A percentile compares a stretch with the other conserved stretches of the same genome.
Conservation (phyloP, 257 asterid species). For the Rauvolfia tetraphylla region DNA sequence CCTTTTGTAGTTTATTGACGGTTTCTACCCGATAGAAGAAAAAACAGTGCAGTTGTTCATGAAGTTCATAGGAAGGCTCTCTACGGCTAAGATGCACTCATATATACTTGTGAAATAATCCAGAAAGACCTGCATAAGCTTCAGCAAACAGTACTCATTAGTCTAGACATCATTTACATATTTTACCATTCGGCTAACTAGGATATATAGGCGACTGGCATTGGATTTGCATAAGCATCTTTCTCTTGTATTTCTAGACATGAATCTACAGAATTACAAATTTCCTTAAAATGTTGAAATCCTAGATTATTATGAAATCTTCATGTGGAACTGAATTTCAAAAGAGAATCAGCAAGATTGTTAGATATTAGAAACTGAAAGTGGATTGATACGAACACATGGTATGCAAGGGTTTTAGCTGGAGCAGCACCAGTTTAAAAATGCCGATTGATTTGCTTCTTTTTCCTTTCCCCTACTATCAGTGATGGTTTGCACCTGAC, state of each 20-base stretch:
- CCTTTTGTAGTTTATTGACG: conserved; percentile 49
- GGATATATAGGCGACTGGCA: neutral
- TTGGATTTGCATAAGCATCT: neutral
- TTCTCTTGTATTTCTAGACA: neutral
- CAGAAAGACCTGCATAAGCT: conserved; percentile 53
- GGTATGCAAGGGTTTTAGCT: too few relatives aligned
- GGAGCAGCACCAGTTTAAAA: too few relatives aligned
- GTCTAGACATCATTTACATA: too few relatives aligned
- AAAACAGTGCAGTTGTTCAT: conserved; percentile 62
- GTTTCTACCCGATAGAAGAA: conserved; percentile 71
- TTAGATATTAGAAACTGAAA: too few relatives aligned
- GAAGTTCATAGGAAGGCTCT: conserved; percentile 48
- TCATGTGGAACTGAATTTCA: neutral
- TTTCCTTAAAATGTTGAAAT: too few relatives aligned
- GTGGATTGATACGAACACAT: too few relatives aligned
- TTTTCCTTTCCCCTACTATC: conserved; percentile 7
- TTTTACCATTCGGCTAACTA: neutral
- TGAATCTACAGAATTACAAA: too few relatives aligned
- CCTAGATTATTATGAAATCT: neutral
- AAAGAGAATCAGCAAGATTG: too few relatives aligned
- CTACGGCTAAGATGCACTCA: conserved; percentile 50
- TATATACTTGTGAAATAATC: conserved; percentile 63
- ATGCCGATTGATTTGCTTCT: too few relatives aligned
- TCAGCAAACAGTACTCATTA: conserved; percentile 33
- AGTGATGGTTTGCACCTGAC: conserved; percentile 95